phyloP scores from a whole-genome alignment of 139 green algal species.

The Spirogloea muscicola region DNA sequence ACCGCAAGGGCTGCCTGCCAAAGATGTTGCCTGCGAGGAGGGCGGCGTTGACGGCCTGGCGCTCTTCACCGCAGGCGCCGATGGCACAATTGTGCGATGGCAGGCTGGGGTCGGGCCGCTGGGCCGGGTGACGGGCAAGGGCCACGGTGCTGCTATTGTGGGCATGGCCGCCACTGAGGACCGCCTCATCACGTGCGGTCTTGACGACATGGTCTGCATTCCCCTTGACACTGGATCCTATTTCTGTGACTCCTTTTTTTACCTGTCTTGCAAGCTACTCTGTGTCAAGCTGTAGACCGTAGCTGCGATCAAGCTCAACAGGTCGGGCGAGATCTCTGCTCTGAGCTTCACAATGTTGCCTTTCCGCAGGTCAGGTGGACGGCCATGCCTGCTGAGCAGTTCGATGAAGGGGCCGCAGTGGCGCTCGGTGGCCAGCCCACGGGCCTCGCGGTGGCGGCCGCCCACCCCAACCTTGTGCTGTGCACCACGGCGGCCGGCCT shows the following conservation, averaged over 20 bases:
- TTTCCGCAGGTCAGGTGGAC: slow-evolving; percentile 19
- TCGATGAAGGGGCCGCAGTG: not conserved
- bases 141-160: slow-evolving; percentile 3
- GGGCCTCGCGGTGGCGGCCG: slow-evolving; percentile 17
- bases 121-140: slow-evolving; percentile 17
- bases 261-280: not conserved
- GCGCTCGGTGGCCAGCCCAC: slow-evolving; percentile 9
- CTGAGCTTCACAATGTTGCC: not conserved
- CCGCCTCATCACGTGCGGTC: slow-evolving; percentile 1
- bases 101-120: slow-evolving; percentile 6
- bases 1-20: too few species aligned
- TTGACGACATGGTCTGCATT: slow-evolving; percentile 36
- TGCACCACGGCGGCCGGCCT: slow-evolving; percentile 15
- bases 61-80: slow-evolving; percentile 40
- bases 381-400: slow-evolving; percentile 35
- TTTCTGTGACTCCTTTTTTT: not conserved
- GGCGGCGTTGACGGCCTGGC: too few species aligned
- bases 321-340: not conserved
- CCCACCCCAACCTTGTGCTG: slow-evolving; percentile 11
- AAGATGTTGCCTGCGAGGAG: slow-evolving; percentile 1
- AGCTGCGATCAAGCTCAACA: not conserved
- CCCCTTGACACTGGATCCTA: not conserved
- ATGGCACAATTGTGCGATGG: slow-evolving; percentile 41
- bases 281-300: not conserved
- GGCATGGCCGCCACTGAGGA: slow-evolving; percentile 5